Percentiles rank a stretch among this genome's conserved stretches.
These are phyloP conservation scores for Lachancea nothofagi DNA, from an alignment of 805 yeast genomes.

Conservation along the genomic window DNA sequence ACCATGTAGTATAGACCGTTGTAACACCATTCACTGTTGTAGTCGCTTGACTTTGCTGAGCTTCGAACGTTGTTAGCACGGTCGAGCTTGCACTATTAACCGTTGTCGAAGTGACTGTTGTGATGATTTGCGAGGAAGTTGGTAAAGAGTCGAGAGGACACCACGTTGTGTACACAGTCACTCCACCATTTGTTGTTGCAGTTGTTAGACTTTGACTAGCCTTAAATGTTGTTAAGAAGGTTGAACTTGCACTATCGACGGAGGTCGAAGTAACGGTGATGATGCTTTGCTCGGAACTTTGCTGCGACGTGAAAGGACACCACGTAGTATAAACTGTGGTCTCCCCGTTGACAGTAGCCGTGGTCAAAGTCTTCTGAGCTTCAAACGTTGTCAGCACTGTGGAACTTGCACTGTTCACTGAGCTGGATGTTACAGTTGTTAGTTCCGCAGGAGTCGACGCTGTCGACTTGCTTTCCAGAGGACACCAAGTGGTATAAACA, in stretches of 20 bases:
- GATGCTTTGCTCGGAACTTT: no score
- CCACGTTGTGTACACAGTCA: slow-evolving; percentile 19
- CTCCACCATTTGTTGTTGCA: slow-evolving; percentile 2
- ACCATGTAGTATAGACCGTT: slow-evolving; percentile 21
- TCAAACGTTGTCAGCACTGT: slow-evolving; percentile 11
- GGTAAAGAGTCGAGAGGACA: no score
- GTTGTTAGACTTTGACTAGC: slow-evolving; percentile 6
- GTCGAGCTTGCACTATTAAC: slow-evolving; percentile 4
- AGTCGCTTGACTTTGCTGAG: slow-evolving; percentile 5
- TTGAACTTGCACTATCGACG: not conserved
- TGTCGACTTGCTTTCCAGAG: slow-evolving; percentile 1
- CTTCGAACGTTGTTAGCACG: slow-evolving; percentile 10
- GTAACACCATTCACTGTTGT: slow-evolving; percentile 4
- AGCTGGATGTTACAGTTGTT: slow-evolving; percentile 1
- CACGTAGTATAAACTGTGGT: slow-evolving; percentile 20
- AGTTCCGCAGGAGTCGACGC: not conserved
- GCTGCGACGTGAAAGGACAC: slow-evolving; percentile 11
- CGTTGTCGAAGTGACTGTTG: slow-evolving; percentile 1
- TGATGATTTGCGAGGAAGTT: no score
- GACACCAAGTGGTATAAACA: slow-evolving; percentile 21
- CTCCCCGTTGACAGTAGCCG: slow-evolving; percentile 6
- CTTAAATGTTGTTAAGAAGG: slow-evolving; percentile 9
- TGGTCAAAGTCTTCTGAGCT: slow-evolving; percentile 6
- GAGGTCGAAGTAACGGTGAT: not conserved
- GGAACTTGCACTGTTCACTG: slow-evolving; percentile 3